Percentiles rank a stretch among this genome's conserved stretches.
These are phyloP conservation scores for Stagonosporopsis rhizophila DNA, from an alignment of 2,329 filamentous ascomycete genomes.

Conservation along the genomic window DNA sequence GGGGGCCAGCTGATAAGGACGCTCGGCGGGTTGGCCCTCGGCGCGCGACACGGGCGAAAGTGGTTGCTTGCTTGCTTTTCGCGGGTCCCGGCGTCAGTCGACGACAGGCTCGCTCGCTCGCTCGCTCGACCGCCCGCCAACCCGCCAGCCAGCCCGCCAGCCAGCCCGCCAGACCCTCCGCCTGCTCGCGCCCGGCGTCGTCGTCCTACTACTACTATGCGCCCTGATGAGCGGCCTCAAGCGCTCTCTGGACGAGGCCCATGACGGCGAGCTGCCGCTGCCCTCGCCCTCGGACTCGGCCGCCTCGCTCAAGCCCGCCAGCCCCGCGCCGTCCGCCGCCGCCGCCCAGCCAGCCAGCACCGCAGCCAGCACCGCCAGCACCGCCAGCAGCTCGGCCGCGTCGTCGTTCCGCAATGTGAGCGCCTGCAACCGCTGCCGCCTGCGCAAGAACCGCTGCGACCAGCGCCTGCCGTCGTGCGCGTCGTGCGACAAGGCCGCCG, in stretches of 20 bases:
- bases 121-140: too few relatives aligned
- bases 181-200: neutral
- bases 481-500: slow-evolving; percentile 89
- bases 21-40: too few relatives aligned
- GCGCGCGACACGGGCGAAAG: too few relatives aligned
- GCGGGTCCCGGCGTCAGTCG: too few relatives aligned
- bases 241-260: slow-evolving; percentile 48
- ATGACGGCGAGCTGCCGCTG: slow-evolving; percentile 35
- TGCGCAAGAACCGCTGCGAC: slow-evolving; percentile 94
- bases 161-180: too few relatives aligned
- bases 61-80: too few relatives aligned
- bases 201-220: slow-evolving; percentile 47
- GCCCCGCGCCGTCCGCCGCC: too few relatives aligned
- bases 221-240: slow-evolving; percentile 49
- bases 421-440: slow-evolving; percentile 85
- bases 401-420: slow-evolving; percentile 68
- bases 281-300: slow-evolving; percentile 36
- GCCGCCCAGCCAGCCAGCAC: neutral
- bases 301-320: slow-evolving; percentile 14
- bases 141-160: too few relatives aligned
- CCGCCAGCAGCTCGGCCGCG: neutral
- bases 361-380: neutral
- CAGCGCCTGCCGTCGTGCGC: slow-evolving; percentile 90
- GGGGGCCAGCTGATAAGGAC: too few relatives aligned
- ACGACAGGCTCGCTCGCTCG: too few relatives aligned